These are phyloP conservation scores for Calonectria pauciramosa DNA, from an alignment of 2,329 filamentous ascomycete genomes.

Conservation along the genomic window DNA sequence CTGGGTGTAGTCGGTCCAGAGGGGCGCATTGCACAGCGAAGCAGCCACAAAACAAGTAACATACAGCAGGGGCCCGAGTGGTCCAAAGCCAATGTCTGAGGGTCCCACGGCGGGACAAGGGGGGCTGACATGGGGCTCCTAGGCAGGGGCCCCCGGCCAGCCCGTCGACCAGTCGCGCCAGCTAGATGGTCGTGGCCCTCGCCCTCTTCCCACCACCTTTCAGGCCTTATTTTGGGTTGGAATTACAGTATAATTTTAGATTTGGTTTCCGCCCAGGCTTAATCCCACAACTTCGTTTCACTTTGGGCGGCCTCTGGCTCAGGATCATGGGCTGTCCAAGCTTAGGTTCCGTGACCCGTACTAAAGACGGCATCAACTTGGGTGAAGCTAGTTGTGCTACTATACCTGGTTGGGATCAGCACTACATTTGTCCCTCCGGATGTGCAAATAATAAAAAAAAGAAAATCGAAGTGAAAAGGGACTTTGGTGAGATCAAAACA, in stretches of 20 bases:
- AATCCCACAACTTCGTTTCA: neutral
- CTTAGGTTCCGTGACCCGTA: neutral
- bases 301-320: neutral
- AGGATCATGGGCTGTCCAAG: neutral
- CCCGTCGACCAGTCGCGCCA: neutral
- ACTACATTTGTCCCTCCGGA: neutral
- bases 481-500: neutral
- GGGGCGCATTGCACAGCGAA: slow-evolving; percentile 1
- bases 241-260: slow-evolving; percentile 24
- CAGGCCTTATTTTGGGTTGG: slow-evolving; percentile 10
- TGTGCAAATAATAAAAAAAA: neutral
- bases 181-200: neutral
- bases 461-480: neutral
- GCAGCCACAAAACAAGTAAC: slow-evolving; percentile 17
- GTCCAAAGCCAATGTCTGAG: neutral
- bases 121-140: neutral
- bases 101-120: slow-evolving; percentile 3
- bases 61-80: neutral
- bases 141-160: neutral
- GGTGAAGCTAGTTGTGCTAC: neutral
- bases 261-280: neutral
- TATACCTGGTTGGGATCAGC: neutral
- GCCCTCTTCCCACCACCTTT: neutral
- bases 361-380: neutral
- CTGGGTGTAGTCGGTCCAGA: neutral